Conservation (phyloP, 345 rosid species). For the Syzygium aqueum region DNA sequence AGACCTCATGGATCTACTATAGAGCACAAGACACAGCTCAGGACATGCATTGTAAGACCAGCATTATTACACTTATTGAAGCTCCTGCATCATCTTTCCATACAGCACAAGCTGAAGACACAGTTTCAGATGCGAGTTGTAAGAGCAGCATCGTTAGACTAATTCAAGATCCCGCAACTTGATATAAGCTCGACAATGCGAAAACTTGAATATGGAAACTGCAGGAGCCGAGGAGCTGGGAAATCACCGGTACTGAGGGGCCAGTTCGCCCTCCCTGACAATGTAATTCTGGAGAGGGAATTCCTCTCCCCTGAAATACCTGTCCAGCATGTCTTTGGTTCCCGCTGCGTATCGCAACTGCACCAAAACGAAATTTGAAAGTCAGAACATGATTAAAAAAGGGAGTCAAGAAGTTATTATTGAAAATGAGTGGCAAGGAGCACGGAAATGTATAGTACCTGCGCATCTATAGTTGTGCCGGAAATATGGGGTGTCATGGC, state of each 20-base stretch:
- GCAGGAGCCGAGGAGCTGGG: neutral
- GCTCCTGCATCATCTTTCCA: neutral
- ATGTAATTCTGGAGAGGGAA: conserved; percentile 74
- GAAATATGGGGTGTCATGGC: conserved; percentile 99
- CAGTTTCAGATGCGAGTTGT: neutral
- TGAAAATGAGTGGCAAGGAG: neutral
- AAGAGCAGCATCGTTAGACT: neutral
- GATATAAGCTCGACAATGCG: neutral
- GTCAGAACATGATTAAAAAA: neutral
- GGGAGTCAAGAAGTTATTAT: neutral
- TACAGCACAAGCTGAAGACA: neutral
- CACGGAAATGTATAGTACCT: conserved; percentile 24
- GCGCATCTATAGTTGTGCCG: conserved; percentile 94
- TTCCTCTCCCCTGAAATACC: conserved; percentile 85
- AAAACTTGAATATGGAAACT: neutral
- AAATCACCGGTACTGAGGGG: conserved; percentile 66
- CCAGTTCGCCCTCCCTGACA: conserved; percentile 76
- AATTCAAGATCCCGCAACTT: neutral
- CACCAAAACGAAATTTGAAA: neutral
- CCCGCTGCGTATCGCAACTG: conserved; percentile 93
- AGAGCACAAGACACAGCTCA: neutral
- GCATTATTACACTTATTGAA: neutral
- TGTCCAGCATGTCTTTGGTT: conserved; percentile 83
- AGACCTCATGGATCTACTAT: neutral
- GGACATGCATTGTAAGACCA: neutral